phyloP scores from a whole-genome alignment of 345 rosid genomes.

The Ceriops tagal region DNA sequence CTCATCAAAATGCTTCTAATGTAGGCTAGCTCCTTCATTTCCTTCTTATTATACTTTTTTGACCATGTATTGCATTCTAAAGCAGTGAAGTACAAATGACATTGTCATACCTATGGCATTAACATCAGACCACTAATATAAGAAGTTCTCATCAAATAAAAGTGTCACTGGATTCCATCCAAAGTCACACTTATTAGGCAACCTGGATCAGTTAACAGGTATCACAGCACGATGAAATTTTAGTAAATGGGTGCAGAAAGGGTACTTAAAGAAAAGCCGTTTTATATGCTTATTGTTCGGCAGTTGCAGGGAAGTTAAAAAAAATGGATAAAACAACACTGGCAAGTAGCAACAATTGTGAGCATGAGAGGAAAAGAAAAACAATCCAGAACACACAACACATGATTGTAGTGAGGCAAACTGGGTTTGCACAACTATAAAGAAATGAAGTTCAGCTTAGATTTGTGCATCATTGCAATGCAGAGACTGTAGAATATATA shows the following conservation, averaged over 20 bases:
- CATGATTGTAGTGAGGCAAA: neutral
- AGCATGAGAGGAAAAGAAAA: neutral
- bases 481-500: neutral
- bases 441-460: neutral
- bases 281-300: neutral
- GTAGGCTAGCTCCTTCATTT: neutral
- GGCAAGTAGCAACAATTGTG: neutral
- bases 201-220: no score
- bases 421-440: neutral
- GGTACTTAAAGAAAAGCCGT: no score
- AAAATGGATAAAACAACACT: neutral
- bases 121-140: no score
- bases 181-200: no score
- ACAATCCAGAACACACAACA: neutral
- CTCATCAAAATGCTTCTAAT: neutral
- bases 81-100: neutral
- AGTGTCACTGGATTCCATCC: no score
- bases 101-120: neutral
- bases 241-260: no score
- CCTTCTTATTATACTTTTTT: neutral
- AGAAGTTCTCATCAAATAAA: no score
- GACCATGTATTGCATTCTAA: neutral
- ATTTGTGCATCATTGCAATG: neutral
- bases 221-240: no score
- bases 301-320: no score